Evolutionary conservation across 257 asterid species (phyloP), one percentile per base, ranked within the genome.

Genomic region (Datura wrightii): DNA sequence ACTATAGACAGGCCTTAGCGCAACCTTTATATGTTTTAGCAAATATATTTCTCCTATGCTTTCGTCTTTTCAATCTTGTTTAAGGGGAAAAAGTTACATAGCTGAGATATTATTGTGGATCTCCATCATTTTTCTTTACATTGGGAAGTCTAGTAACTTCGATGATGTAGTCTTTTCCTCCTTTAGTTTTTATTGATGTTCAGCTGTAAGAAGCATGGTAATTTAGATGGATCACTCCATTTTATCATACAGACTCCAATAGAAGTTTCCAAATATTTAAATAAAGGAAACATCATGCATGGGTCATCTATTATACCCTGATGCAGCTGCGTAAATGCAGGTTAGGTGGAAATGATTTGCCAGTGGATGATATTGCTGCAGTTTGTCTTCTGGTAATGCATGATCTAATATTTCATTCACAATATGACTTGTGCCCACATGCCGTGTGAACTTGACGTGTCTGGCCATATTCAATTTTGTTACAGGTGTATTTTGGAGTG

Each of bases 301-400:
- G 82, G 48, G 52, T 78, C 46, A 31, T 52, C 82, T 52, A 15
- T 52, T 88, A 44, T 59, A 54, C 9, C 41, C 55, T 8, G n/a
- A 44, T 63, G 63, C 79, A 70, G 50, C 84, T 87, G 84, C 59
- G 39, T 83, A 31, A 79, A 52, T 85, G 86, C 91, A 96, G 98
- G 87, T 89, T 93, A 34, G 97, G 98, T 79, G 91, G 89, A 85
- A 82, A 93, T 63, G 97, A 94, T 92, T 93, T 96, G 91, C 98
- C 98, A 10, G 81, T 96, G 81, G 99, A 96, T 89, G 99, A 94
- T 89, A 92, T 96, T 85, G 98, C 99, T 84, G 99, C 99, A 44
- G 99, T 91, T 84, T 89, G 93, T 88, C 95, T 96, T 82, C 94
- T 96, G 94, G 99, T 95, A 87, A 88, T 8, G 0, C 82, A 50